Percentiles rank a stretch among this genome's conserved stretches.
Evolutionary conservation across 768 basidiomycete genomes (phyloP).

Genomic region (Tephrocybe sp.): DNA sequence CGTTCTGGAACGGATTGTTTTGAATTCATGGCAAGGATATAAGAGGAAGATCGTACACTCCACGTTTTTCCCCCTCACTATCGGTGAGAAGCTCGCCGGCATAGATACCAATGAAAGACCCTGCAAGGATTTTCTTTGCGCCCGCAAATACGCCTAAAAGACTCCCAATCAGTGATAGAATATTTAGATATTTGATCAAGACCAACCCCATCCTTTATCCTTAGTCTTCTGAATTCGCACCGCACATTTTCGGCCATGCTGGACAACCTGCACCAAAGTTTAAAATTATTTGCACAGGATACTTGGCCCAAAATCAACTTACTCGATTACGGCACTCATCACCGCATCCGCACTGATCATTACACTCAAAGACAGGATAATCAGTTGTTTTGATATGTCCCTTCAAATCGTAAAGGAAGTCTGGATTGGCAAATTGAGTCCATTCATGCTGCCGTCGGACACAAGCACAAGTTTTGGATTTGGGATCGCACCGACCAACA

Average conservation of each 20-base stretch:
- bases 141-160: conserved; percentile 68
- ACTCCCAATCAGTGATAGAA: conserved; percentile 1
- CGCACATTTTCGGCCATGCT: conserved; percentile 65
- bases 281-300: neutral
- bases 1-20: conserved; percentile 37
- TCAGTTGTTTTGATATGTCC: conserved; percentile 49
- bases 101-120: conserved; percentile 81
- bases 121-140: conserved; percentile 56
- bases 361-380: conserved; percentile 84
- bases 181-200: neutral
- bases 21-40: neutral
- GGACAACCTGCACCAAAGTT: conserved; percentile 61
- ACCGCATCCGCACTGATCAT: conserved; percentile 75
- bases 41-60: conserved; percentile 42
- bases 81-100: conserved; percentile 80
- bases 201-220: conserved; percentile 83
- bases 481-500: conserved; percentile 71
- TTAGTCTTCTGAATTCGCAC: conserved; percentile 68
- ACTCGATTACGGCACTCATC: conserved; percentile 83
- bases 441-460: conserved; percentile 50
- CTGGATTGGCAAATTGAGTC: conserved; percentile 26
- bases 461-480: conserved; percentile 71
- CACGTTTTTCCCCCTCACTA: conserved; percentile 62
- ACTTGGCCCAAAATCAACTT: conserved; percentile 20
- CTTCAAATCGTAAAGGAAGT: conserved; percentile 69